Conservation (phyloP, 1,139 yeast genomes). For the Geotrichum phurueaensis region DNA sequence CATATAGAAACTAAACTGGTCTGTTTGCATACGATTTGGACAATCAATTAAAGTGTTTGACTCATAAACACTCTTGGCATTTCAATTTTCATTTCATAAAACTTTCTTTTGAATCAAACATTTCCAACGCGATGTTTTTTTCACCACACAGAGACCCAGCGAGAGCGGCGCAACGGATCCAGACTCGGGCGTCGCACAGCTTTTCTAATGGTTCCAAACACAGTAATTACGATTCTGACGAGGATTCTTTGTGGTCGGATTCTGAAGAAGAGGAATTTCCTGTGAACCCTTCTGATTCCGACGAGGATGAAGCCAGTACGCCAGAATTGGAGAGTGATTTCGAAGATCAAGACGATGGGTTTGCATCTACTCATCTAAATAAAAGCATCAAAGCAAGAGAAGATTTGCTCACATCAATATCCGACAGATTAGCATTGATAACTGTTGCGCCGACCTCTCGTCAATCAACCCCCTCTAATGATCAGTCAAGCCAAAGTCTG, state of each 20-base stretch:
- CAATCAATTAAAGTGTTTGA: neutral
- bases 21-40: neutral
- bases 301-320: conserved; percentile 9
- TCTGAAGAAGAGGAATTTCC: conserved; percentile 25
- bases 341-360: conserved; percentile 4
- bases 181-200: neutral
- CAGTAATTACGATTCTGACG: conserved; percentile 15
- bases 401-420: neutral
- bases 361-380: neutral
- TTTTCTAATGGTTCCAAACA: neutral
- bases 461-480: neutral
- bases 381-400: neutral
- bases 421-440: neutral
- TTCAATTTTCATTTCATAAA: too few relatives aligned
- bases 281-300: conserved; percentile 17
- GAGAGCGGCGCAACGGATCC: conserved; percentile 3
- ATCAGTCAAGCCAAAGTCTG: neutral
- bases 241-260: conserved; percentile 25
- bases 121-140: conserved; percentile 1
- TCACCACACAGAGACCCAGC: conserved; percentile 11
- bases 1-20: neutral
- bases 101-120: too few relatives aligned
- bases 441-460: neutral
- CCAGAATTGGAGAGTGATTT: conserved; percentile 8
- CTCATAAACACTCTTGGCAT: neutral